A percentile compares a stretch with the other conserved stretches of the same genome.
Evolutionary conservation across 805 yeast genomes (phyloP).

Genomic region (Komagataella pseudopastoris): DNA sequence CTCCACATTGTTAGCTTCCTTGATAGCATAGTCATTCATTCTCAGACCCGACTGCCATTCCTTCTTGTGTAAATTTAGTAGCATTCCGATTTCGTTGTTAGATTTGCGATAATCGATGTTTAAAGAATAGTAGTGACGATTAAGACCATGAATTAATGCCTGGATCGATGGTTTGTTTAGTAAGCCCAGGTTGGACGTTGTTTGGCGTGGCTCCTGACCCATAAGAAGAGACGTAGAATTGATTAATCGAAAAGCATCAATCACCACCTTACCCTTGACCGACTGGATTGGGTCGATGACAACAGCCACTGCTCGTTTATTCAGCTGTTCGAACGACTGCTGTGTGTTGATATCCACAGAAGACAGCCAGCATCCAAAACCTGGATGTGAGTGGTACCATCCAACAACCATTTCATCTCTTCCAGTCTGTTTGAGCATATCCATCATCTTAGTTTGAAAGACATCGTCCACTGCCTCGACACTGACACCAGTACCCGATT

Average conservation of each 20-base stretch:
- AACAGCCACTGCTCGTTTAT: constrained; percentile 93
- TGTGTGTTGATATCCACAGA: constrained; percentile 96
- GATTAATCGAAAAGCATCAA: constrained; percentile 94
- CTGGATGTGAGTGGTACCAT: constrained; percentile 99
- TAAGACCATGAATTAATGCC: constrained; percentile 92
- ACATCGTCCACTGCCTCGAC: constrained; percentile 99
- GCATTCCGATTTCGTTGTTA: constrained; percentile 83
- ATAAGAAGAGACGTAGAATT: constrained; percentile 79
- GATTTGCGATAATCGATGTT: constrained; percentile 93
- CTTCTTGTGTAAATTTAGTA: constrained; percentile 84
- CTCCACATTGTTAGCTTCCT: constrained; percentile 63
- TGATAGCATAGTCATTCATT: constrained; percentile 61
- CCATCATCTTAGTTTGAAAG: constrained; percentile 98
- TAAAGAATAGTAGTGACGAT: constrained; percentile 91
- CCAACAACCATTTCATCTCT: constrained; percentile 99
- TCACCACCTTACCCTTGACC: constrained; percentile 96
- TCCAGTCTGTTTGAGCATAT: constrained; percentile 98
- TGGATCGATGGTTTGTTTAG: constrained; percentile 94
- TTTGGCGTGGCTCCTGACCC: constrained; percentile 96
- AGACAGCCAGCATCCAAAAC: constrained; percentile 99
- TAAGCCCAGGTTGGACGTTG: constrained; percentile 91
- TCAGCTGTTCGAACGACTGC: constrained; percentile 92
- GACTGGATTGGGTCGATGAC: constrained; percentile 98
- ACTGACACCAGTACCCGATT: constrained; percentile 90
- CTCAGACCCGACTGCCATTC: constrained; percentile 92